Evolutionary conservation across 257 asterid genomes (phyloP).

Genomic region (Gynochthodes officinalis): DNA sequence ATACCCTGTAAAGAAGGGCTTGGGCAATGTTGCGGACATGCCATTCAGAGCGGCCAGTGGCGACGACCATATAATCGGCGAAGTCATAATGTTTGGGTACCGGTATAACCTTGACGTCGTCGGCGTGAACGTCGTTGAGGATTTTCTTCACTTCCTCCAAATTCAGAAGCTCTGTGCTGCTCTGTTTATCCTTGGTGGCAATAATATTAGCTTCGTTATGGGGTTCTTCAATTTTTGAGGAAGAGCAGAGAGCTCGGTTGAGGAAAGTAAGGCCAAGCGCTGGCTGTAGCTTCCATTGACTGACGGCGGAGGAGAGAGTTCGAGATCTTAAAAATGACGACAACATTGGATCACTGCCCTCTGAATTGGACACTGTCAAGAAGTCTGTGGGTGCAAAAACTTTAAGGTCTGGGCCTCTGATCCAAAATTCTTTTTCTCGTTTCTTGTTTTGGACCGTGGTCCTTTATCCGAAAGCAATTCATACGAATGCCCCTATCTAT

Average conservation of each 20-base stretch:
- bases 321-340: constrained; percentile 50
- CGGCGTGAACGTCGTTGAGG: constrained; percentile 82
- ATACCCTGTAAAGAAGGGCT: constrained; percentile 79
- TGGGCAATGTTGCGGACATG: constrained; percentile 94
- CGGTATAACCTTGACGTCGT: constrained; percentile 62
- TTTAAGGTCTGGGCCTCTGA: not conserved
- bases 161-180: constrained; percentile 49
- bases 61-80: constrained; percentile 81
- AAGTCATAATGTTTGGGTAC: constrained; percentile 61
- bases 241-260: constrained; percentile 35
- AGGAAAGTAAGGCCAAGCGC: constrained; percentile 18
- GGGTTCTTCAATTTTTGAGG: constrained; percentile 13
- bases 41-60: constrained; percentile 95
- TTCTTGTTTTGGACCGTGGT: not conserved
- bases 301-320: constrained; percentile 27
- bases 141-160: constrained; percentile 78
- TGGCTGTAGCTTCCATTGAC: constrained; percentile 22
- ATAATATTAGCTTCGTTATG: not conserved
- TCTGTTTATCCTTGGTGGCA: not conserved
- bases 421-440: not conserved
- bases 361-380: not conserved
- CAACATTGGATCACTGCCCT: constrained; percentile 40
- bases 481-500: too few relatives aligned
- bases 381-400: not conserved
- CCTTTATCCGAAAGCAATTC: too few relatives aligned